Conservation (phyloP, 75 land plant species). For the Cunninghamia lanceolata region DNA sequence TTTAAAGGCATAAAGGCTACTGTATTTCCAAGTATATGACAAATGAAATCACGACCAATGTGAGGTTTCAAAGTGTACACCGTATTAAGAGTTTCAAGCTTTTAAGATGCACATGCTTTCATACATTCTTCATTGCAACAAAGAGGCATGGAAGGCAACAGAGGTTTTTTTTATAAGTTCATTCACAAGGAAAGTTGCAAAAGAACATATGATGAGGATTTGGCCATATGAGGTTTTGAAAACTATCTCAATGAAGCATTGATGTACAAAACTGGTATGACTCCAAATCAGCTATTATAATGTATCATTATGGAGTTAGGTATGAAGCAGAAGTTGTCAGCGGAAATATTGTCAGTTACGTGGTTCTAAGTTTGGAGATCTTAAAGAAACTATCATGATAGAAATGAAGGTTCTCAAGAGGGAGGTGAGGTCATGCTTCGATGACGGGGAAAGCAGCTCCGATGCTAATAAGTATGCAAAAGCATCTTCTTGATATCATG, state of each 20-base stretch:
- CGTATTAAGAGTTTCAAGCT: too few species aligned
- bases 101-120: too few species aligned
- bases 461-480: conserved; percentile 41
- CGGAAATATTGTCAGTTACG: conserved; percentile 47
- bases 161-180: not conserved
- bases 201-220: conserved; percentile 54
- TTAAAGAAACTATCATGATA: conserved; percentile 43
- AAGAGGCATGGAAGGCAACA: too few species aligned
- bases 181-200: conserved; percentile 48
- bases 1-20: too few species aligned
- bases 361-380: conserved; percentile 48
- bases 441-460: conserved; percentile 20
- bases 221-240: conserved; percentile 69
- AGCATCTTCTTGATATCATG: conserved; percentile 97
- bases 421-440: conserved; percentile 78
- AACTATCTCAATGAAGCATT: conserved; percentile 59
- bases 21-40: too few species aligned
- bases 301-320: conserved; percentile 75
- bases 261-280: conserved; percentile 56
- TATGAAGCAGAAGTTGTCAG: conserved; percentile 80
- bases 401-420: conserved; percentile 61
- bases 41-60: too few species aligned
- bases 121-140: too few species aligned
- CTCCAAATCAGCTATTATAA: conserved; percentile 55
- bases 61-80: too few species aligned